These are phyloP conservation scores for Dispira simplex DNA, from an alignment of 192 early-diverging fungal species.

Conservation along the genomic window DNA sequence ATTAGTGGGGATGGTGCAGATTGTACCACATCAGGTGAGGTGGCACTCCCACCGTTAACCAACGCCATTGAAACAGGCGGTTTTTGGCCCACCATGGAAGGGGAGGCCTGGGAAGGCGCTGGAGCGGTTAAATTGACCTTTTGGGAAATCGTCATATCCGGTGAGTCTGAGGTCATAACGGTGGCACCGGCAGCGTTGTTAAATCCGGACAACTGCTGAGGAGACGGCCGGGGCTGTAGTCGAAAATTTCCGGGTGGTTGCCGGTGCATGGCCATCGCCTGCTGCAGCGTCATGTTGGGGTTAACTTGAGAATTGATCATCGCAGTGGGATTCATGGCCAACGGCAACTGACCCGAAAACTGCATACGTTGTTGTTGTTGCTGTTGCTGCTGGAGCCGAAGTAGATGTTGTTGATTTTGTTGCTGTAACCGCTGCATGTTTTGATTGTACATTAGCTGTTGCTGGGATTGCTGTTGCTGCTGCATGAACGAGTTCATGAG, in stretches of 20 bases:
- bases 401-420: neutral
- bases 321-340: neutral
- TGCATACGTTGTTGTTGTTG: neutral
- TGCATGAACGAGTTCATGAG: neutral
- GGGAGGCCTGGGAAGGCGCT: no score
- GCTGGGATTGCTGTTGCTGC: slow-evolving; percentile 3
- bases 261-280: neutral
- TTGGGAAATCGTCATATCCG: neutral
- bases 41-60: no score
- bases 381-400: slow-evolving; percentile 2
- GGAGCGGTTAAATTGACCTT: no score
- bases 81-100: no score
- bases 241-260: neutral
- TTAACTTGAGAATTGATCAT: neutral
- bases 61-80: no score
- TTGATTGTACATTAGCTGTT: neutral
- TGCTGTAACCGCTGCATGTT: neutral
- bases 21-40: no score
- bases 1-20: no score
- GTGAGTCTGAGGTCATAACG: neutral
- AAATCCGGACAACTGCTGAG: neutral
- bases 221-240: slow-evolving; percentile 2
- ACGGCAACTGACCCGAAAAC: neutral
- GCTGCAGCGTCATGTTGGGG: neutral
- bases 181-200: neutral